Conservation (phyloP, 2,329 filamentous ascomycete species). For the Fusarium sp. region DNA sequence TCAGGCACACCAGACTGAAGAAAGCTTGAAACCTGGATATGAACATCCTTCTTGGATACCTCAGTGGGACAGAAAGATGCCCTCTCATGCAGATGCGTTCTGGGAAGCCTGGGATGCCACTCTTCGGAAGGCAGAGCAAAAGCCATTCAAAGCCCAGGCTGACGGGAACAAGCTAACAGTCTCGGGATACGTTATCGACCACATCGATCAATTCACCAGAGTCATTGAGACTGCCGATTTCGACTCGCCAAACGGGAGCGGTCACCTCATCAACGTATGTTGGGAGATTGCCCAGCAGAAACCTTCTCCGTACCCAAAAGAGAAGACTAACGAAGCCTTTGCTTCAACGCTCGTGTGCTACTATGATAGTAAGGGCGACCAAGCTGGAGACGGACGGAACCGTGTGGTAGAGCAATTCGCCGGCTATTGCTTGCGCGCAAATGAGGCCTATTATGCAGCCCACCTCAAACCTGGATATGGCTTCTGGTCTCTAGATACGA, state of each 20-base stretch:
- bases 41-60: conserved; percentile 9
- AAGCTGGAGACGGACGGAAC: neutral
- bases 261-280: conserved; percentile 1
- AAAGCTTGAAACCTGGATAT: neutral
- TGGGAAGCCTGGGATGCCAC: conserved; percentile 22
- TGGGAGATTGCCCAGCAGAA: conserved; percentile 1
- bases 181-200: neutral
- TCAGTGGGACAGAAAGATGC: conserved; percentile 1
- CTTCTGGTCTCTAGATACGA: conserved; percentile 1
- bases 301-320: neutral
- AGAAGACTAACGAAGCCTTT: neutral
- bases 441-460: neutral
- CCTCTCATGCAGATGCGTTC: conserved; percentile 6
- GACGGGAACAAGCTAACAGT: neutral
- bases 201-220: conserved; percentile 6
- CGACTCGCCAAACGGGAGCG: neutral
- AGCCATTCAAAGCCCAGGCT: neutral
- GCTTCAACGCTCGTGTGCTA: conserved; percentile 3
- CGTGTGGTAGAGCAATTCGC: conserved; percentile 10
- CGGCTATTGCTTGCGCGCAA: conserved; percentile 2
- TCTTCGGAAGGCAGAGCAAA: conserved; percentile 1
- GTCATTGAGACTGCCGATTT: neutral
- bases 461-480: neutral
- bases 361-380: neutral
- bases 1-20: neutral